Percentiles rank a stretch among this genome's conserved stretches.
Evolutionary conservation across 208 protist genomes (phyloP).

Genomic region (Kentomonas sorsogonicus): DNA sequence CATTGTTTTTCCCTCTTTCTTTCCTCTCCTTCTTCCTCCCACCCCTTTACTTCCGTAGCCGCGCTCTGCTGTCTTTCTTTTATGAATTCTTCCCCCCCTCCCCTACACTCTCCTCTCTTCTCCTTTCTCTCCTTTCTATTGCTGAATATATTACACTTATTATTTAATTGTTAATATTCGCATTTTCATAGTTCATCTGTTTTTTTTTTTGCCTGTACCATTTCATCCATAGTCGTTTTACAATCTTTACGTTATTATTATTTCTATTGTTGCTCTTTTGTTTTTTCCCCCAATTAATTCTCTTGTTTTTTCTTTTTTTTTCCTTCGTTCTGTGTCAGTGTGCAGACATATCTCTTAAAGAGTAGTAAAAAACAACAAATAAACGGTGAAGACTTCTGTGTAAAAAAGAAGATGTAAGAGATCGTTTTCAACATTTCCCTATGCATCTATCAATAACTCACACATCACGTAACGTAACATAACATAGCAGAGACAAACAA

Average conservation of each 20-base stretch:
- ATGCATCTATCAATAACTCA: too few species aligned
- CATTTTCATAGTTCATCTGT: neutral
- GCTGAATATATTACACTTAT: neutral
- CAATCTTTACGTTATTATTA: conserved; percentile 7
- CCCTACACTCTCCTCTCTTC: too few species aligned
- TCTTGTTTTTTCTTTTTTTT: neutral
- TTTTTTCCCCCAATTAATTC: neutral
- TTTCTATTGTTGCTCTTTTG: neutral
- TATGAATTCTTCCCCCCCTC: too few species aligned
- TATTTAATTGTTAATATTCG: conserved; percentile 4
- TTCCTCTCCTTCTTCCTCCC: too few species aligned
- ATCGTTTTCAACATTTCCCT: too few species aligned
- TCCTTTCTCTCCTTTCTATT: neutral
- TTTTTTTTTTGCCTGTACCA: conserved; percentile 3
- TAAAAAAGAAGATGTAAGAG: too few species aligned
- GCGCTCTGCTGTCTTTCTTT: neutral
- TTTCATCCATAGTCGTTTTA: conserved; percentile 1
- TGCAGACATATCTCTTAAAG: neutral
- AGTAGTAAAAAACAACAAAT: too few species aligned
- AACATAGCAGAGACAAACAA: too few species aligned
- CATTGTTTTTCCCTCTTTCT: too few species aligned
- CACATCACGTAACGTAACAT: too few species aligned
- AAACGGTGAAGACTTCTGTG: too few species aligned
- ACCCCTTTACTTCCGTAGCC: neutral
- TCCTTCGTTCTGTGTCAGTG: neutral